phyloP scores from a whole-genome alignment of 2,329 filamentous ascomycete species.

The Colletotrichum cereale region DNA sequence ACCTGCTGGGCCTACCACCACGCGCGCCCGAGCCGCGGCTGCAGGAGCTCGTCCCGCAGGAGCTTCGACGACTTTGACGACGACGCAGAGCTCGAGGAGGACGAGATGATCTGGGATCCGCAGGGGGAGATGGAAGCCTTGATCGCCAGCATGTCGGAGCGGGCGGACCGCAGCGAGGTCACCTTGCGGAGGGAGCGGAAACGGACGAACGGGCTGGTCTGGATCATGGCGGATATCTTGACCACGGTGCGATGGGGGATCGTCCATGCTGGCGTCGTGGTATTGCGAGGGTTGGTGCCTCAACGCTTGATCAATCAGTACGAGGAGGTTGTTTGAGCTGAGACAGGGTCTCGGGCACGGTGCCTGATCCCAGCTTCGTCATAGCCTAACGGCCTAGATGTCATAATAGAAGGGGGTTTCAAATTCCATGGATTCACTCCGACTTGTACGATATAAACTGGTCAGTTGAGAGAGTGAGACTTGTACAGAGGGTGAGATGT shows the following conservation, averaged over 20 bases:
- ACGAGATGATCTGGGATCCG: constrained; percentile 64
- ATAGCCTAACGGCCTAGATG: background rate
- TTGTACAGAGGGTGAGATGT: background rate
- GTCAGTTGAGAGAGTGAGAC: background rate
- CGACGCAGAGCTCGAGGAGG: constrained; percentile 47
- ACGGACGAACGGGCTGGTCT: constrained; percentile 64
- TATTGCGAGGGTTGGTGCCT: constrained; percentile 56
- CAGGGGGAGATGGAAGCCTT: constrained; percentile 61
- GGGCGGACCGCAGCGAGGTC: constrained; percentile 43
- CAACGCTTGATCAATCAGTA: constrained; percentile 48
- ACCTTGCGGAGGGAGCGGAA: constrained; percentile 56
- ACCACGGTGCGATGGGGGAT: constrained; percentile 72
- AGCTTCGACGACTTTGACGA: constrained; percentile 42
- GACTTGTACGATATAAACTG: too few species aligned
- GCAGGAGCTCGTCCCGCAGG: constrained; percentile 8
- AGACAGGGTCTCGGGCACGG: background rate
- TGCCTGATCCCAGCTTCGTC: background rate
- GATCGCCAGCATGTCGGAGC: constrained; percentile 54
- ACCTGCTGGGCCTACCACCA: constrained; percentile 71
- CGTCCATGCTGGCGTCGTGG: constrained; percentile 71
- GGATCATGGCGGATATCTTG: constrained; percentile 66
- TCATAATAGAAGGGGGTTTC: background rate
- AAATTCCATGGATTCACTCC: background rate
- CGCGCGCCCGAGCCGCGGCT: constrained; percentile 43
- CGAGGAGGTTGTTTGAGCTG: constrained; percentile 24